Base-by-base conservation (phyloP, 1,139 yeast species). In the Magnusiomyces ingens region DNA sequence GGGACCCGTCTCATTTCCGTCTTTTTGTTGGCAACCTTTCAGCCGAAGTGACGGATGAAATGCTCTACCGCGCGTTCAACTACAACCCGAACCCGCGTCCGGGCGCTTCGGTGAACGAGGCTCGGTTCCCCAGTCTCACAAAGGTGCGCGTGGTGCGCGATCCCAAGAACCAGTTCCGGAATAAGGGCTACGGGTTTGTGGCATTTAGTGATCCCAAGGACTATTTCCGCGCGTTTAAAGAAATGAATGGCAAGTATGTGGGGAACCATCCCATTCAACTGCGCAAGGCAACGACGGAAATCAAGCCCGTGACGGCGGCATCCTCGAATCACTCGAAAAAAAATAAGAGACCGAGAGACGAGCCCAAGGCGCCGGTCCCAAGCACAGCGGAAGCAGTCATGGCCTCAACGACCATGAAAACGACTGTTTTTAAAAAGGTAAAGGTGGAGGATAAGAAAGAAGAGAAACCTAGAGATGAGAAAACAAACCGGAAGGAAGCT, bases 21-120 rank as follows among this genome's bases (percentile, higher is more conserved):
- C 69, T 85, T 13, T 85, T 85, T 69, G 87, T 85, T 10, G 94
- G 94, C 0, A 85, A 85, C 60, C 68, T 85, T 45, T 87, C 89
- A 0, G 74, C 77, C 2, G 93, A 85, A 60, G 91, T 81, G 3
- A 78, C 75, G 21, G 88, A 83, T 57, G 79, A 75, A 19, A 62
- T 79, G 52, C 70, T 85, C 21, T 61, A 67, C 12, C 67, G 70
- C 32, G 82, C 87, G 0, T 85, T 85, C 64, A 65, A 64, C 29
- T 26, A 26, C 32, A 26, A 26, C 32, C 32, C 32, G 8, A 26
- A 26, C 32, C 32, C 32, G 4, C 32, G 32, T 26, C 32, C 32
- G 4, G 32, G 32, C 4, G 32, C 32, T 26, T 26, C 32, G 8
- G 32, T 26, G 73, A 67, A 26, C 13, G 49, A 32, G 8, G 37